A percentile compares a stretch with the other conserved stretches of the same genome.
phyloP scores from a whole-genome alignment of 164 flowering plant species.

The Annona cherimola region DNA sequence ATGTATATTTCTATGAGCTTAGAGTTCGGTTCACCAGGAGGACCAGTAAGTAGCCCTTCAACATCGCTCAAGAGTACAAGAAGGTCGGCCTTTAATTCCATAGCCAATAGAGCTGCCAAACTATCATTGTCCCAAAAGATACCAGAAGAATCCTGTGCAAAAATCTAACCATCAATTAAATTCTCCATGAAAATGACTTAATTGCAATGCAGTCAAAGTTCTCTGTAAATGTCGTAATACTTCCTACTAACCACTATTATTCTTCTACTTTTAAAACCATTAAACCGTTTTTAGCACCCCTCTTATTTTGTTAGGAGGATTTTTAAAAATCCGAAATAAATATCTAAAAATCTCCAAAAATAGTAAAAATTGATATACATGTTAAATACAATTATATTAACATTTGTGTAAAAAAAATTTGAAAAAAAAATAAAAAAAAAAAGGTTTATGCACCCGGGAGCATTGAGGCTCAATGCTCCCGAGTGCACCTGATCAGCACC shows the following conservation, averaged over 20 bases:
- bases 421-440: too few species aligned
- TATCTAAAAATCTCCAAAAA: too few species aligned
- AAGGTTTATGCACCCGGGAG: too few species aligned
- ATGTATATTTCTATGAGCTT: slow-evolving; percentile 76
- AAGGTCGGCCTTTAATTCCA: slow-evolving; percentile 92
- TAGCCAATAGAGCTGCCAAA: slow-evolving; percentile 81
- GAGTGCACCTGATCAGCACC: too few species aligned
- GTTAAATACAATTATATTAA: too few species aligned
- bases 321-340: too few species aligned
- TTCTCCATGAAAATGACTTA: background rate
- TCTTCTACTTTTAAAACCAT: background rate
- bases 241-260: too few species aligned
- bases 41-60: slow-evolving; percentile 90
- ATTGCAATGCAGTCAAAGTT: background rate
- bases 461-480: too few species aligned
- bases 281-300: background rate
- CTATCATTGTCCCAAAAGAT: slow-evolving; percentile 99
- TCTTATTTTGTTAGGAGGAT: background rate
- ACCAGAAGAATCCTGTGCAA: slow-evolving; percentile 89
- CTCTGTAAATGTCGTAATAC: too few species aligned
- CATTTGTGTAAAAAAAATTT: too few species aligned
- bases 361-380: too few species aligned
- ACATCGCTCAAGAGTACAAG: slow-evolving; percentile 92
- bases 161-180: background rate
- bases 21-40: slow-evolving; percentile 83